Conservation (phyloP, 2,329 filamentous ascomycete species). For the Cucurbitaria berberidis region DNA sequence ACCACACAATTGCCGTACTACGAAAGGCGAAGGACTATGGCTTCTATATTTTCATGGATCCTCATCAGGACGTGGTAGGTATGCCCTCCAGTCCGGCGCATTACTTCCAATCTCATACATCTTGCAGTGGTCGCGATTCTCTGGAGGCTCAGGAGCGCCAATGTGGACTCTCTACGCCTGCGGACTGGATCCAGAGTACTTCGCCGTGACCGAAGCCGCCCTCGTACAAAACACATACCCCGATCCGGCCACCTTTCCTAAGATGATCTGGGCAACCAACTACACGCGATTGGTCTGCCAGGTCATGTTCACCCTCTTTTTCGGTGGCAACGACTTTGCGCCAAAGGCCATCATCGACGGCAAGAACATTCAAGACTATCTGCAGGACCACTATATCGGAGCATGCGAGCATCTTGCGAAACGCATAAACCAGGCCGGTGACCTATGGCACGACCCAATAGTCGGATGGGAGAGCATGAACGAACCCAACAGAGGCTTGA, state of each 20-base stretch:
- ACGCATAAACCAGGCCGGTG: constrained; percentile 87
- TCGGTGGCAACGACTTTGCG: constrained; percentile 86
- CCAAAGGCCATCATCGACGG: constrained; percentile 96
- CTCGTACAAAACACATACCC: constrained; percentile 94
- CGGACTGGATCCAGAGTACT: constrained; percentile 84
- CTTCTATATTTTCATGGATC: constrained; percentile 98
- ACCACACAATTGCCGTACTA: constrained; percentile 85
- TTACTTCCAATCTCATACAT: constrained; percentile 25
- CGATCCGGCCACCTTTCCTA: constrained; percentile 83
- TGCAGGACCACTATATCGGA: constrained; percentile 83
- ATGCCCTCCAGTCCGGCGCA: constrained; percentile 4
- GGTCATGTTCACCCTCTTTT: constrained; percentile 94
- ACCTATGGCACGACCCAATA: constrained; percentile 83
- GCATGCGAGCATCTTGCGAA: constrained; percentile 82
- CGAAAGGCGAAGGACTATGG: constrained; percentile 86
- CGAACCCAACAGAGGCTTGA: constrained; percentile 87
- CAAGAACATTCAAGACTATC: constrained; percentile 93
- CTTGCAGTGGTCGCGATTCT: constrained; percentile 85
- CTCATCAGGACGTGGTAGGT: constrained; percentile 93
- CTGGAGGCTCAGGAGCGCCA: constrained; percentile 91
- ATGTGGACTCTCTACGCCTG: constrained; percentile 98
- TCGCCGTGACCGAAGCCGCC: constrained; percentile 85
- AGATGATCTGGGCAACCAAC: constrained; percentile 99
- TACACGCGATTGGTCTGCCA: constrained; percentile 86
- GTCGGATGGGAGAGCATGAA: constrained; percentile 98